phyloP scores from a whole-genome alignment of 331 rosid species.

The Pyracantha coccinea region DNA sequence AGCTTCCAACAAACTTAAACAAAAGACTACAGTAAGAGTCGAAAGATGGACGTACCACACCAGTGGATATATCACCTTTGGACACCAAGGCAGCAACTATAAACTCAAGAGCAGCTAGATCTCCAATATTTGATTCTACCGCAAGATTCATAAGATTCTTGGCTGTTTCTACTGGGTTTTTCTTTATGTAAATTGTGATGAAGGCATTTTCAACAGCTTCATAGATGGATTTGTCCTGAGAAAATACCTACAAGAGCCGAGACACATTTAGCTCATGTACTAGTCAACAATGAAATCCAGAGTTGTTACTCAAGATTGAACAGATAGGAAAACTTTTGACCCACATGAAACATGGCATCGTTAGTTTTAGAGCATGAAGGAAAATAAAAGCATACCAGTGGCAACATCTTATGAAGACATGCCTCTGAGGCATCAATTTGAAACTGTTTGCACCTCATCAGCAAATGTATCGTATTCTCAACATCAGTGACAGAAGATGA shows the following conservation, averaged over 20 bases:
- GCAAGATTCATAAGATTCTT: constrained; percentile 72
- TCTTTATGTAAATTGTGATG: constrained; percentile 67
- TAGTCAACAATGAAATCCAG: not conserved
- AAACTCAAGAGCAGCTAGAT: constrained; percentile 89
- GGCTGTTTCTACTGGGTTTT: constrained; percentile 75
- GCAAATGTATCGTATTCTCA: constrained; percentile 81
- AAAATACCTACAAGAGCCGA: constrained; percentile 57
- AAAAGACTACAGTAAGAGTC: constrained; percentile 5
- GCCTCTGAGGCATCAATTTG: constrained; percentile 93
- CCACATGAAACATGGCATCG: constrained; percentile 6
- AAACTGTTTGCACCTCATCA: constrained; percentile 96
- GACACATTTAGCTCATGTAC: constrained; percentile 13
- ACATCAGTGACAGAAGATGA: constrained; percentile 90
- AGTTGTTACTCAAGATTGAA: constrained; percentile 7
- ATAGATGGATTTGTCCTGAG: constrained; percentile 90
- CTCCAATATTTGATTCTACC: constrained; percentile 81
- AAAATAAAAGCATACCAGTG: constrained; percentile 57
- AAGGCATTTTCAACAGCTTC: constrained; percentile 98
- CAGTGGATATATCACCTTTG: constrained; percentile 79
- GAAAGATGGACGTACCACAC: constrained; percentile 54
- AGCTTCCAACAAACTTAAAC: constrained; percentile 3
- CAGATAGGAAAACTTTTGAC: not conserved
- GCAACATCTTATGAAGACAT: constrained; percentile 92
- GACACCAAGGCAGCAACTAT: constrained; percentile 74
- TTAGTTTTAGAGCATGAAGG: constrained; percentile 1